These are phyloP conservation scores for Wallacemonas collosoma DNA, from an alignment of 208 protist species.

Conservation along the genomic window DNA sequence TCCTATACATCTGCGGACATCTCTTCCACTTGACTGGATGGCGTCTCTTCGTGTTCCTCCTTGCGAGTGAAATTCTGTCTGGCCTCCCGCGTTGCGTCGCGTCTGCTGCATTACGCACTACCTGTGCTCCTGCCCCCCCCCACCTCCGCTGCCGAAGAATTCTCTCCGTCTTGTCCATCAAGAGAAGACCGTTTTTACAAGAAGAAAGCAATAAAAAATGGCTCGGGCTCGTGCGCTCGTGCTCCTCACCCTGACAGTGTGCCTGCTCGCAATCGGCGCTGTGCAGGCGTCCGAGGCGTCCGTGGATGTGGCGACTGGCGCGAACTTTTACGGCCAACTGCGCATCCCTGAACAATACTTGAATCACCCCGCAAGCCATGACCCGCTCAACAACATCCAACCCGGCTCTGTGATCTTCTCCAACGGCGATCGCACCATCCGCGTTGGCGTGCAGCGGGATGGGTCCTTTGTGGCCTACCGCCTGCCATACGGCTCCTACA, in stretches of 20 bases:
- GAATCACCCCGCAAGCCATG: conserved; percentile 36
- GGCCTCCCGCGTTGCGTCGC: too few species aligned
- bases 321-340: conserved; percentile 60
- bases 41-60: too few species aligned
- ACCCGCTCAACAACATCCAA: conserved; percentile 65
- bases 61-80: too few species aligned
- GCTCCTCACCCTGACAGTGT: not conserved
- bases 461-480: conserved; percentile 75
- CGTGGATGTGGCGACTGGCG: not conserved
- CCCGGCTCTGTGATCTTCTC: conserved; percentile 68
- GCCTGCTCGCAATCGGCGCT: not conserved
- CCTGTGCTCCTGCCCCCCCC: too few species aligned
- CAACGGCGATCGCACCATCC: conserved; percentile 41
- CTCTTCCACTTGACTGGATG: too few species aligned
- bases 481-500: conserved; percentile 80
- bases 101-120: too few species aligned
- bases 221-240: not conserved
- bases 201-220: conserved; percentile 16
- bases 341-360: conserved; percentile 51
- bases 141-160: too few species aligned
- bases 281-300: not conserved
- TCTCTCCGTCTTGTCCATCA: not conserved
- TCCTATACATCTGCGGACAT: too few species aligned
- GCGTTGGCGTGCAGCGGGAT: conserved; percentile 60
- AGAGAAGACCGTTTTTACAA: not conserved